A percentile compares a stretch with the other conserved stretches of the same genome.
Conservation (phyloP, 805 yeast genomes). For the Torulaspora quercuum region DNA sequence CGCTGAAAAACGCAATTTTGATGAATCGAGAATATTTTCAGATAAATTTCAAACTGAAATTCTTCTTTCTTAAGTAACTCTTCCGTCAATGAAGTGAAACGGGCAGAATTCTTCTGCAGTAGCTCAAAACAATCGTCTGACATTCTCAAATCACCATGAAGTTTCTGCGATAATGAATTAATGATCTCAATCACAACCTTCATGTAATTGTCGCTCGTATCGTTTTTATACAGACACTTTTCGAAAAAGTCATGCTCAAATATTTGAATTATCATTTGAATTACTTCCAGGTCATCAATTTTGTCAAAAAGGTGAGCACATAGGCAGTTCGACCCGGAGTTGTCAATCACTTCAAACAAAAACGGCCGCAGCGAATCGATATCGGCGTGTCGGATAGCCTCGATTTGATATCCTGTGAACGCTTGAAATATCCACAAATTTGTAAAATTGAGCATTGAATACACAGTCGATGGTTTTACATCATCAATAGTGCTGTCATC, state of each 20-base stretch:
- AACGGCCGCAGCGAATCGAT: constrained; percentile 14
- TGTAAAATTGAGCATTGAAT: constrained; percentile 28
- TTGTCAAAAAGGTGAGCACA: constrained; percentile 30
- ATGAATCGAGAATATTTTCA: constrained; percentile 33
- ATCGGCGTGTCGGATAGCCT: constrained; percentile 7
- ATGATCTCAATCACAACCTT: constrained; percentile 25
- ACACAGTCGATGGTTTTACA: constrained; percentile 12
- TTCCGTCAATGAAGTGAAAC: constrained; percentile 16
- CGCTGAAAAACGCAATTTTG: constrained; percentile 26
- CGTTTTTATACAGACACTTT: constrained; percentile 14
- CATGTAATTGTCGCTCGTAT: constrained; percentile 14
- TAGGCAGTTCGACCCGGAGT: constrained; percentile 25
- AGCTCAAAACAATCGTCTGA: constrained; percentile 17
- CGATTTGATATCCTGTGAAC: constrained; percentile 21
- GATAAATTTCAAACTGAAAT: constrained; percentile 20
- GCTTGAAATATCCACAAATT: constrained; percentile 35
- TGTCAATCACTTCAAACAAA: constrained; percentile 23
- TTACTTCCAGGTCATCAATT: constrained; percentile 16
- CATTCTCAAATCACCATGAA: constrained; percentile 16
- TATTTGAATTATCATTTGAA: constrained; percentile 19
- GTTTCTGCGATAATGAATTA: constrained; percentile 24
- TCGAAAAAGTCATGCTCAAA: constrained; percentile 30
- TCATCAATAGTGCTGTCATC: constrained; percentile 17
- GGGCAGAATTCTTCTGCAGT: constrained; percentile 15
- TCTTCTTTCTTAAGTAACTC: constrained; percentile 13